Evolutionary conservation across 2,329 filamentous ascomycete genomes (phyloP).

Genomic region (Fusarium sp.): DNA sequence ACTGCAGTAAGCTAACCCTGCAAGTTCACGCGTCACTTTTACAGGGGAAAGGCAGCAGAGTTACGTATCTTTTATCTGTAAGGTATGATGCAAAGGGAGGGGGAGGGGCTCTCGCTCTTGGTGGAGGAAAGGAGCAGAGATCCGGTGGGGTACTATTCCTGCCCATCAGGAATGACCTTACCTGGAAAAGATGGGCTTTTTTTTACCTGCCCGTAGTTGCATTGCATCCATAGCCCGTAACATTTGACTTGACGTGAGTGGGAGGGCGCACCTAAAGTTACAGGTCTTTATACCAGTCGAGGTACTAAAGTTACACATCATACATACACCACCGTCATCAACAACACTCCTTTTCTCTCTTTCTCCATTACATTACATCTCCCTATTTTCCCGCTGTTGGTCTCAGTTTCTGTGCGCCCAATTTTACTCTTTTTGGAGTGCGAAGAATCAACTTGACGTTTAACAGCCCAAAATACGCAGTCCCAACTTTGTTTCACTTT

Average conservation of each 20-base stretch:
- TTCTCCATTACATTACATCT: not conserved
- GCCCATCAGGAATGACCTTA: not conserved
- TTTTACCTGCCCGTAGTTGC: not conserved
- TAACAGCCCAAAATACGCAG: conserved; percentile 15
- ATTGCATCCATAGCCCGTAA: conserved; percentile 20
- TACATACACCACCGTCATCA: conserved; percentile 34
- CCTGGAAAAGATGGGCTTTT: conserved; percentile 3
- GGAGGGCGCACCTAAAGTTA: conserved; percentile 31
- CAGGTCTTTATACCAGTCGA: conserved; percentile 11
- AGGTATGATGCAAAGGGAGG: conserved; percentile 46
- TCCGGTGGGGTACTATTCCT: conserved; percentile 19
- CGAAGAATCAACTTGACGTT: conserved; percentile 9
- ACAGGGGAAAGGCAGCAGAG: conserved; percentile 15
- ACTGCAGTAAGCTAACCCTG: not conserved
- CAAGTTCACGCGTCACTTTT: conserved; percentile 10
- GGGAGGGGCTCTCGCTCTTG: conserved; percentile 29
- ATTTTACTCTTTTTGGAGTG: not conserved
- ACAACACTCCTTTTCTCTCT: conserved; percentile 17
- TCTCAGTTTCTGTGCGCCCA: conserved; percentile 27
- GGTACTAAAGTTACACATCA: conserved; percentile 33
- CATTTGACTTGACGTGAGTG: conserved; percentile 21
- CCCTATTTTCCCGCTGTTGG: conserved; percentile 11
- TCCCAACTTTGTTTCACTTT: conserved; percentile 28
- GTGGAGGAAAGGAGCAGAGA: conserved; percentile 15
- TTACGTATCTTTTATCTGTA: conserved; percentile 15